Conservation (phyloP, 352 stramenopile species). For the Pythium inflatum region DNA sequence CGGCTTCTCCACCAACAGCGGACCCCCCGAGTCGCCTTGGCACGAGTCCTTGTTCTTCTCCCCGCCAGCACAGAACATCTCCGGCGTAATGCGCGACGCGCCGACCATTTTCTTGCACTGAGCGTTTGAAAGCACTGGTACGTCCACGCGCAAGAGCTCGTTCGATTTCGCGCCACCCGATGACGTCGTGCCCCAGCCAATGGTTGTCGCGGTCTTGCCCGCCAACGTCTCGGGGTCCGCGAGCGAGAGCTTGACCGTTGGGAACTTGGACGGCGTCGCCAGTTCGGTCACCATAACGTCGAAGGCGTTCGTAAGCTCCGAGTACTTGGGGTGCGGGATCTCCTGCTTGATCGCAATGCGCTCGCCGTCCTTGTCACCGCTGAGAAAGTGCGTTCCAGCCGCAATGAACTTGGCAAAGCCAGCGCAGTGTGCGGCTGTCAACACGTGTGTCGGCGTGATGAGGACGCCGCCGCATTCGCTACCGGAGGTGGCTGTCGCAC, state of each 20-base stretch:
- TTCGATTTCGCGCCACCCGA: neutral
- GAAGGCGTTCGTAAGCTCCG: neutral
- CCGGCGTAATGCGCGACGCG: too few relatives aligned
- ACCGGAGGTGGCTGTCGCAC: too few relatives aligned
- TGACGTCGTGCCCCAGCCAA: neutral
- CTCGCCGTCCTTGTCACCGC: neutral
- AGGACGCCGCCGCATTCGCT: neutral
- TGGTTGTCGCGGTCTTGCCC: neutral
- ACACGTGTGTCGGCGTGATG: neutral
- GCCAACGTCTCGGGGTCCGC: neutral
- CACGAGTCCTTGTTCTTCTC: neutral
- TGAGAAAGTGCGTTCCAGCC: neutral
- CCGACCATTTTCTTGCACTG: neutral
- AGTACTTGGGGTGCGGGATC: neutral
- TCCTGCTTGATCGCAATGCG: neutral
- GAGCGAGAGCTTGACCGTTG: neutral
- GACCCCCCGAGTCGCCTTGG: neutral
- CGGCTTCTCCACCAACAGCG: too few relatives aligned
- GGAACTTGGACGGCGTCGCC: neutral
- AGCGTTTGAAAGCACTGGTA: neutral
- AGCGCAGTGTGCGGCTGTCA: neutral
- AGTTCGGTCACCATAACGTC: neutral
- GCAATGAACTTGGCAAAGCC: neutral
- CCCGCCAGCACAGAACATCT: neutral
- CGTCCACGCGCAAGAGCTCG: neutral